Evolutionary conservation across 2,329 filamentous ascomycete species (phyloP), one percentile per base, ranked within the genome.

Genomic region (Neoscytalidium dimidiatum): DNA sequence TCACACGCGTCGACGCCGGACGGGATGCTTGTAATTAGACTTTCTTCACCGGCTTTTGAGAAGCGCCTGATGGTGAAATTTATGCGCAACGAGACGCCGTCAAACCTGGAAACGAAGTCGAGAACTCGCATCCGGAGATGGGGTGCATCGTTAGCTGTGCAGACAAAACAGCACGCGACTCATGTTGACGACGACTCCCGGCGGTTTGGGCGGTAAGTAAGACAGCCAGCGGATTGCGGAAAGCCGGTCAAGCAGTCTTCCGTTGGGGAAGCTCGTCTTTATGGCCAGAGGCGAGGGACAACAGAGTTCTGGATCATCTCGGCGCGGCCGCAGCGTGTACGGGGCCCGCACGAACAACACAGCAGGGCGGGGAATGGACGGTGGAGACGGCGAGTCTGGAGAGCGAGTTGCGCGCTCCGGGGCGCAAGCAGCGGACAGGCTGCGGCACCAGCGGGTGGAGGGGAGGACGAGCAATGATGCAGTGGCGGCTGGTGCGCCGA

Each of bases 331-430:
- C 53, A 28, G 41, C 41, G 56, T 33, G 28, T 46, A 60, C 56
- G 56, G 56, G 56, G 31, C 56, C 41, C 56, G 56, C 56, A 44
- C 56, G 56, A 44, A 60, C 56, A 60, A 60, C 56, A 60, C 56
- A 60, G 56, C 56, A 60, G 26, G 56, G 56, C 56, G 56, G 56
- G 56, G 56, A 46, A 46, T 44, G 21, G 26, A 17, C 33, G 41
- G 56, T 60, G 56, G 56, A 44, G 53, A 57, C 41, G 23, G n/a
- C 21, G 56, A 46, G 53, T 58, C 56, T 48, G 56, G 56, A 60
- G 56, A 60, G 56, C 56, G 56, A 57, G 53, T 57, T n/a, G 23
- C 14, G 53, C 53, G 35, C 35, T 26, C 53, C 11, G 35, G 53
- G 35, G 53, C 53, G 53, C 35, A 23, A 46, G 56, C 56, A 48